Evolutionary conservation across 1,284 basidiomycete species (phyloP), one percentile per base, ranked within the genome.

Genomic region (Coniferiporia sulphurascens): DNA sequence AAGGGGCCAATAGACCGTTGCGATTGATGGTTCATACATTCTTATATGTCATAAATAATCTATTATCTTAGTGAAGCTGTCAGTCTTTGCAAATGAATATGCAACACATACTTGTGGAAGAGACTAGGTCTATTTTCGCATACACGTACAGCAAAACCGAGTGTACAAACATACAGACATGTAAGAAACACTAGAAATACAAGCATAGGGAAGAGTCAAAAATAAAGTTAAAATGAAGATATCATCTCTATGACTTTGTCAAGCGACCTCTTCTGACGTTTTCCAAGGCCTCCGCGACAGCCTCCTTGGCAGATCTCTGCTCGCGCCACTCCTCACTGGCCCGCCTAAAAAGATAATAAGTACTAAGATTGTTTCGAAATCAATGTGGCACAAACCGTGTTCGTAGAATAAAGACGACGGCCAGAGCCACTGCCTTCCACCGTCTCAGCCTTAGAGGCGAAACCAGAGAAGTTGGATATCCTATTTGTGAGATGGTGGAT

Each of bases 401-500:
- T 48, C 90, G 82, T 43, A 80, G 74, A 38, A 88, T 70, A 73
- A 93, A 91, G 44, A 91, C 65, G 1, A 91, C 75, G 21, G 81
- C 80, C 36, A 82, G 70, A 1, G 74, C 88, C 12, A 83, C 78
- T 43, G 77, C 78, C 68, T 84, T 89, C 32, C 94, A 70, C 8
- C 78, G 81, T 12, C 77, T 76, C 51, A 65, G 69, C 62, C 70
- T 72, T 55, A 66, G 58, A 48, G 73, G 62, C 17, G 76, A 65
- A 4, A 77, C 69, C 32, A 67, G 68, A 43, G 71, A 66, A 27
- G 73, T 68, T 5, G 84, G 83, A 72, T 80, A 93, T 3, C 90
- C 92, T 69, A 92, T 87, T 45, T 79, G 78, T 1, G 91, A 87
- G 65, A 95, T 92, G 5, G 85, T 81, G 41, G 88, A 84, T 56